Evolutionary conservation across 2,329 filamentous ascomycete genomes (phyloP), one percentile per base, ranked within the genome.

Genomic region (Ambrosiella xylebori): DNA sequence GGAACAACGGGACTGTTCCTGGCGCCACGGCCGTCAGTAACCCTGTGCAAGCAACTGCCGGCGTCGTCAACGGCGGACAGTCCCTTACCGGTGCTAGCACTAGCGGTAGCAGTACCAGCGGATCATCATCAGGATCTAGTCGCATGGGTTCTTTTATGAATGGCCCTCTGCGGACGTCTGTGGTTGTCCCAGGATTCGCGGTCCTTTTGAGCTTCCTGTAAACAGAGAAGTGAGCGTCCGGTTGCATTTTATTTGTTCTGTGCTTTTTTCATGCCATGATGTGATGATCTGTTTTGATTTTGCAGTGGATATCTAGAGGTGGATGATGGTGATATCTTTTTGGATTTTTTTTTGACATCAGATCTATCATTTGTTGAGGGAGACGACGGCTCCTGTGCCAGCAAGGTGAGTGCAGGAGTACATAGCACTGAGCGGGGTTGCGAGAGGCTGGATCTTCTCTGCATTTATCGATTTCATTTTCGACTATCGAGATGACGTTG

Each of bases 21-120:
- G 73, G 71, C n/a, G 79, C 79, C 2, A 76, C 72, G 0, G 66
- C 66, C 11, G 78, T 79, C 1, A 61, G 67, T 2, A 74, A 76
- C 52, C 68, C 78, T 0, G 75, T 77, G 1, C 64, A 69, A 2
- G 79, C 79, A 0, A 76, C 73, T 3, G 70, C 67, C n/a, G 74
- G 73, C 1, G 60, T 76, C 50, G 52, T 56, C 17, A 55, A 61
- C 1, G 61, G 61, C 11, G 56, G 57, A 7, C 55, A 54, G 56
- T 35, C 13, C 40, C 15, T 52, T 3, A 41, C 51, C 7, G 58
- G 39, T 38, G 54, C 45, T 13, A 40, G 27, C 54, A 39, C 49
- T 17, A 39, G 51, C 38, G 35, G 51, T 12, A 36, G n/a, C 9
- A 47, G n/a, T 47, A 8, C 11, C 3, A 47, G 12, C 54, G 19